Evolutionary conservation across 306 rosid genomes (phyloP).

Genomic region (Aeschynomene evenia): DNA sequence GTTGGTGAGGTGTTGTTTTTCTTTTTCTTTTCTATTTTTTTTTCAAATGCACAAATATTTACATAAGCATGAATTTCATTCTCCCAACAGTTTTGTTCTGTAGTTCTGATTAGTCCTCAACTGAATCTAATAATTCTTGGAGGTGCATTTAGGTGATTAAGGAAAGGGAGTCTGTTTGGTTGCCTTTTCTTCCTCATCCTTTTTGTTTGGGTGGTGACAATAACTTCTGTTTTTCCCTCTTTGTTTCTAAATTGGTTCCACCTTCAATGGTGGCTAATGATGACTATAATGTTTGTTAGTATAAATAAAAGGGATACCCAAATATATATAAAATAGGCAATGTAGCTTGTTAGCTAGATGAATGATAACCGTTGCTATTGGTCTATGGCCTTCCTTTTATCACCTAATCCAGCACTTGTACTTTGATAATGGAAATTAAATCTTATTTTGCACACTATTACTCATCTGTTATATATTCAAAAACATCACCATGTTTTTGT

Average conservation of each 20-base stretch:
- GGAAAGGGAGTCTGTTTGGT: not conserved
- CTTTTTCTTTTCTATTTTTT: not conserved
- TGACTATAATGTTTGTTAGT: not conserved
- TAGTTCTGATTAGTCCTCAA: not conserved
- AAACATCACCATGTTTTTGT: slow-evolving; percentile 1
- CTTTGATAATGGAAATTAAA: not conserved
- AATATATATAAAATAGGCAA: slow-evolving; percentile 1
- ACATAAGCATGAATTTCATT: not conserved
- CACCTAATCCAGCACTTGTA: not conserved
- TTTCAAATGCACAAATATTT: not conserved
- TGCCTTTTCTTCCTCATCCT: slow-evolving; percentile 11
- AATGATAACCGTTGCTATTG: not conserved
- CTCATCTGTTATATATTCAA: not conserved
- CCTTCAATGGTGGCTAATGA: slow-evolving; percentile 5
- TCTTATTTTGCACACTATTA: not conserved
- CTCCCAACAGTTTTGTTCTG: slow-evolving; percentile 1
- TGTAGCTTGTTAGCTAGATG: not conserved
- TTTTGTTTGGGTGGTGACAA: slow-evolving; percentile 7
- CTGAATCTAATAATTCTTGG: not conserved
- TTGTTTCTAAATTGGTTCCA: slow-evolving; percentile 8
- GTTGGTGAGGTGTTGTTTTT: not conserved
- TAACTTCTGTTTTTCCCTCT: not conserved
- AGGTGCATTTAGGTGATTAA: slow-evolving; percentile 14
- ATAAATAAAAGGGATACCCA: not conserved
- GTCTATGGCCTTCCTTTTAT: not conserved